Percentiles rank a stretch among this genome's conserved stretches.
Conservation (phyloP, 2,329 filamentous ascomycete genomes). For the Sporothrix mexicana region DNA sequence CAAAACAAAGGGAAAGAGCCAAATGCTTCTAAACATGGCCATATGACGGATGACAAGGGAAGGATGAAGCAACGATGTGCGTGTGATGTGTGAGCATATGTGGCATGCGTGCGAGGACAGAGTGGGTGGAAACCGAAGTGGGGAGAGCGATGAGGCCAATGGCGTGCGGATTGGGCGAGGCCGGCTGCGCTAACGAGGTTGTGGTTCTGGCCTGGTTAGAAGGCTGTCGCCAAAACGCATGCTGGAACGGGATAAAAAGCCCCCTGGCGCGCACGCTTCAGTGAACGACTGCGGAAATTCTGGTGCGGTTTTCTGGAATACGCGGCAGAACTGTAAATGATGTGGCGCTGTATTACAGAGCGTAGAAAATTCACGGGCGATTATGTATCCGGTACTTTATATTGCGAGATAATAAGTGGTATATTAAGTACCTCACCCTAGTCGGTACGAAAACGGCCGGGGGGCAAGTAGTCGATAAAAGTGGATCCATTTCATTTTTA, state of each 20-base stretch:
- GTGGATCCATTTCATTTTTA: not conserved
- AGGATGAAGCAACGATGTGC: not conserved
- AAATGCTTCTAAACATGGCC: slow-evolving; percentile 1
- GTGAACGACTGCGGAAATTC: not conserved
- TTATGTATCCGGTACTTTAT: not conserved
- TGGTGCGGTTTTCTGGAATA: slow-evolving; percentile 10
- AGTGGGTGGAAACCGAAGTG: slow-evolving; percentile 11
- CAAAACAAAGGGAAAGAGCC: not conserved
- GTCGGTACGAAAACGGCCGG: not conserved
- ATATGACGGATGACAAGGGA: slow-evolving; percentile 20
- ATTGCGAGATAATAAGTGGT: accelerated
- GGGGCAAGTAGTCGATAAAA: slow-evolving; percentile 7
- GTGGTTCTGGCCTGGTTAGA: not conserved
- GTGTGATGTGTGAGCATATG: not conserved
- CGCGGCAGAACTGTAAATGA: not conserved
- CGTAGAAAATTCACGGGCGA: not conserved
- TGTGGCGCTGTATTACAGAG: slow-evolving; percentile 3
- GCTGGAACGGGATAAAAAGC: slow-evolving; percentile 27
- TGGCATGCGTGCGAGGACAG: slow-evolving; percentile 26
- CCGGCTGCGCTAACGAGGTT: not conserved
- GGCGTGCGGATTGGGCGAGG: slow-evolving; percentile 22
- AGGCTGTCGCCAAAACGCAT: slow-evolving; percentile 31
- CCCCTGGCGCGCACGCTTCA: not conserved
- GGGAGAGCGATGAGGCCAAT: slow-evolving; percentile 23
- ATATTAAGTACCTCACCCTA: not conserved